Evolutionary conservation across 2,329 filamentous ascomycete species (phyloP), one percentile per base, ranked within the genome.

Genomic region (Trichophyton benhamiae): DNA sequence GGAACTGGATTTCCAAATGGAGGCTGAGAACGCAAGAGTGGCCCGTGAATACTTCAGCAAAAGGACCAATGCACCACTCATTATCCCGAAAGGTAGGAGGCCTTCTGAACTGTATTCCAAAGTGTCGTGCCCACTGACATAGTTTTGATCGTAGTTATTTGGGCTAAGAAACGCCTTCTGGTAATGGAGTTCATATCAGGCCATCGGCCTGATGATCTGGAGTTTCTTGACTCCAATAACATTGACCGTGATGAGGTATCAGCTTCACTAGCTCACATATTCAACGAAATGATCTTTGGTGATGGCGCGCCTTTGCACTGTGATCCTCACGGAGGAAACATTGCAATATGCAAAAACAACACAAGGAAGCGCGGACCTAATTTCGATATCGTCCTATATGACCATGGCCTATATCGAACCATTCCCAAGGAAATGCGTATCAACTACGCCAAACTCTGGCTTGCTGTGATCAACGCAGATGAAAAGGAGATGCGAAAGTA

Each of bases 221-320:
- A 83, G 15, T 97, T 88, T 71, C 79, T 99, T 2, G 94, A 97
- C 72, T 78, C 81, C 5, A 88, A 95, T 71, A 82, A 84, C 62
- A 99, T 99, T 71, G 90, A 95, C 73, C 85, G 94, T 20, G 94
- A 97, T 70, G 92, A 97, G 74, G 94, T 99, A 3, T 95, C 91
- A 0, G 91, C 92, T 0, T 88, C 91, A 0, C 79, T 99, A 3
- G 87, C 94, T 0, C 85, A 87, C 63, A 90, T 99, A 63, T 99
- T 99, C 81, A 99, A 99, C 78, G 91, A 97, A 72, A 99, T 99
- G 94, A 96, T 99, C 67, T 99, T 99, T 67, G 91, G 92, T 57
- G 83, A 86, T 59, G 82, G 87, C 63, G 92, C 92, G 0, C 91
- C 94, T 0, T 78, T 99, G 44, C 94, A 99, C 76, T 99, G 94